Conservation (phyloP, 139 green algal species). For the Tetraselmis striata region DNA sequence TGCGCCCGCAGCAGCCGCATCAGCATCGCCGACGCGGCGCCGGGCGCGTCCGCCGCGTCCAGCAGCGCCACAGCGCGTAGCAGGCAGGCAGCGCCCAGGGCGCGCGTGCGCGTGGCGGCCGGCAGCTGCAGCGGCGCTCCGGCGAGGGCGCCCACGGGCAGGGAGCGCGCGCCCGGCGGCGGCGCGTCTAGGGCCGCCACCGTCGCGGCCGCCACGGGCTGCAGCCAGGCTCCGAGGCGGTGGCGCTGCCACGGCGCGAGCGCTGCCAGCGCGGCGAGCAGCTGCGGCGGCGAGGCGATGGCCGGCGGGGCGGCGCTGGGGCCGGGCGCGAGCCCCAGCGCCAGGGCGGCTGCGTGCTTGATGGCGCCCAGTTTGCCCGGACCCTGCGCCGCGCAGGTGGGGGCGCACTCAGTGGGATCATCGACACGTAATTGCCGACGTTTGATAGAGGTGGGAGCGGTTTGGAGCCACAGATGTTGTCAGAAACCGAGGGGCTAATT, state of each 20-base stretch:
- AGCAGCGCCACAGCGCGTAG: background rate
- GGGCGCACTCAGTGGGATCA: too few species aligned
- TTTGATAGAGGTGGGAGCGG: too few species aligned
- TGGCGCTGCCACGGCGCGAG: background rate
- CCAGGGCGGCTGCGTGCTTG: background rate
- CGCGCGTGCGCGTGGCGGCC: background rate
- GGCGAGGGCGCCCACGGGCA: background rate
- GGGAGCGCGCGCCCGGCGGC: too few species aligned
- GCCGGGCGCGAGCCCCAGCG: background rate
- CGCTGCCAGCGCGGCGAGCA: background rate
- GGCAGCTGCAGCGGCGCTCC: background rate
- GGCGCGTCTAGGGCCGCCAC: too few species aligned
- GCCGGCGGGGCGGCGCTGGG: too few species aligned
- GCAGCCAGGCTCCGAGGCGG: background rate
- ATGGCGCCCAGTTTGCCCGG: background rate
- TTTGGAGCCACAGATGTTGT: too few species aligned
- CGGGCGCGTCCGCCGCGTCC: background rate
- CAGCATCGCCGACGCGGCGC: background rate
- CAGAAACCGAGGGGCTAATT: too few species aligned
- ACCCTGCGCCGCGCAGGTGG: background rate
- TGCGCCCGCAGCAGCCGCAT: background rate
- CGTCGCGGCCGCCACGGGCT: background rate
- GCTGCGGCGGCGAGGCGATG: background rate
- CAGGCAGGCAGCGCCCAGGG: background rate
- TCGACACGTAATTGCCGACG: too few species aligned